Evolutionary conservation across 164 flowering plant species (phyloP).

Genomic region (Malania oleifera): DNA sequence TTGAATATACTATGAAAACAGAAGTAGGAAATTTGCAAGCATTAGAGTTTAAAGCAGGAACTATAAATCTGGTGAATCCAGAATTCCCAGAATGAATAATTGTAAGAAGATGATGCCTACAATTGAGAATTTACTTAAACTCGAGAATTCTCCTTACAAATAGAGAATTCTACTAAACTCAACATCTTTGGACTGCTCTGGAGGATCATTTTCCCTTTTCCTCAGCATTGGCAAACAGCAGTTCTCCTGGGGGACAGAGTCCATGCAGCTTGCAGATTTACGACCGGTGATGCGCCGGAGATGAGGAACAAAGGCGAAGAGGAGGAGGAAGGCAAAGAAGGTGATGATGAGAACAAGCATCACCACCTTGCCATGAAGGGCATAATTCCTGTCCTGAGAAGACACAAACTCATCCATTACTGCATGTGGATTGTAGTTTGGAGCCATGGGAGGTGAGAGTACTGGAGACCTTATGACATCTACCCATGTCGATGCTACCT

Average conservation of each 20-base stretch:
- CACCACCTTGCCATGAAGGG: neutral
- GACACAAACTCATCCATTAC: neutral
- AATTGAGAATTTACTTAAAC: too few relatives aligned
- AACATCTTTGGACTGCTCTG: too few relatives aligned
- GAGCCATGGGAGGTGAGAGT: neutral
- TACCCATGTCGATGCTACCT: too few relatives aligned
- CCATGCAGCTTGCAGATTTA: neutral
- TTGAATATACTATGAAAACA: too few relatives aligned
- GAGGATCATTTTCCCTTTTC: neutral
- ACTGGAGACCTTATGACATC: neutral
- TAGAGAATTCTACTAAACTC: too few relatives aligned
- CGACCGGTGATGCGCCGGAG: neutral
- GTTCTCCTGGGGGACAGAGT: neutral
- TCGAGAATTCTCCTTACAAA: too few relatives aligned
- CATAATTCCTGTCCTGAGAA: neutral
- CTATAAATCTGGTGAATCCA: too few relatives aligned
- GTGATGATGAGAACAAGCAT: neutral
- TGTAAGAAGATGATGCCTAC: too few relatives aligned
- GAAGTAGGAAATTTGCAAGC: too few relatives aligned
- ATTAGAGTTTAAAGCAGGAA: too few relatives aligned
- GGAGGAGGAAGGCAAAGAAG: neutral
- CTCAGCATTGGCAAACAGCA: neutral
- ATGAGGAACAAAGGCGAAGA: neutral
- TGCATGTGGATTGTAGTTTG: neutral
- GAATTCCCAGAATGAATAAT: too few relatives aligned